Evolutionary conservation across 2,329 filamentous ascomycete genomes (phyloP), one percentile per base, ranked within the genome.

Genomic region (Emergomyces orientalis): DNA sequence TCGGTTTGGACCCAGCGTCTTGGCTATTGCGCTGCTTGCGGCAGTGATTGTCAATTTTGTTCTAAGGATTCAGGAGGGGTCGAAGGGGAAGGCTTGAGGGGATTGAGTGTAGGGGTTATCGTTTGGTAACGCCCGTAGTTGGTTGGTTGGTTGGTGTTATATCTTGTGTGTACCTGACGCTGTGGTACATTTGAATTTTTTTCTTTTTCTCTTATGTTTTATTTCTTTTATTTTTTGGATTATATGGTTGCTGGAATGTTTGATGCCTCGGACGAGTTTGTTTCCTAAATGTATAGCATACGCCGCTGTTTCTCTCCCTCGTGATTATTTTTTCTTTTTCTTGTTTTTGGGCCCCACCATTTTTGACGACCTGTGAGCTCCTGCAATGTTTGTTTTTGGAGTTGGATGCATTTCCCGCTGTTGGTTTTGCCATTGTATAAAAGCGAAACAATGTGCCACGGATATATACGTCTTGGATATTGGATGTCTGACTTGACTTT

Each of bases 21-120:
- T 99, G 76, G 90, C 93, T 58, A 83, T 97, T 70, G 89, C 93
- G 61, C 79, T 99, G 68, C 79, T 97, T 70, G 82, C 90, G 57
- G 94, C 93, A 17, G 90, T 99, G n/a, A 81, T 97, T 61, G 90
- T 97, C 72, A 99, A 99, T 80, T 97, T 99, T 75, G 87, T 96
- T 45, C 79, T 99, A 73, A 84, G 91, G 67, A 73, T 78, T 63
- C 68, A 67, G 61, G 73, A 75, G 39, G 67, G 63, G 2, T 30
- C 51, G 32, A 61, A 63, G 59, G 22, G 32, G 39, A 54, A 52
- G 55, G 34, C 22, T 41, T 54, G 41, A 59, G 27, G 27, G 30
- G 43, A 13, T 14, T 25, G 25, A 39, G 30, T 4, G n/a, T 60
- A 13, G 0, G 41, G 58, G 14, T 34, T n/a, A 7, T 34, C n/a